phyloP scores from a whole-genome alignment of 495 filamentous ascomycete species.

The Xylaria intraflava region DNA sequence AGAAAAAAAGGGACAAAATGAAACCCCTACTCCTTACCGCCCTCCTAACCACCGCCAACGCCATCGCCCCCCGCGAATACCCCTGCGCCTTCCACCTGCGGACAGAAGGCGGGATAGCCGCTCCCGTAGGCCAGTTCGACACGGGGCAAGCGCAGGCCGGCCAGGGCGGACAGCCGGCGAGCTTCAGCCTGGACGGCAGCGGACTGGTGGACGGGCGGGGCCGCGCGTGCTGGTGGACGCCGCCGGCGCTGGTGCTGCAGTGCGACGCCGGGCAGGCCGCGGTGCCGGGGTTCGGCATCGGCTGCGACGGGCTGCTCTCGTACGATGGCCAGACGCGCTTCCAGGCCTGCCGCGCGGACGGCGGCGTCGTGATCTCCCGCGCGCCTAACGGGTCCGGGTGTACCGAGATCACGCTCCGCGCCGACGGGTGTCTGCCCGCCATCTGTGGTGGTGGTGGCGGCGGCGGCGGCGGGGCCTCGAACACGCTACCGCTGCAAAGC shows the following conservation, averaged over 20 bases:
- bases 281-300: slow-evolving; percentile 43
- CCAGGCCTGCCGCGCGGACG: slow-evolving; percentile 49
- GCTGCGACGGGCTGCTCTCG: slow-evolving; percentile 40
- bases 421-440: slow-evolving; percentile 42
- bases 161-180: slow-evolving; percentile 6
- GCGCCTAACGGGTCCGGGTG: slow-evolving; percentile 39
- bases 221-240: slow-evolving; percentile 28
- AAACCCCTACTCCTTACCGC: slow-evolving; percentile 18
- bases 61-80: slow-evolving; percentile 17
- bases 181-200: slow-evolving; percentile 19
- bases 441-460: background rate
- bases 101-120: slow-evolving; percentile 14
- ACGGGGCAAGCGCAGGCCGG: slow-evolving; percentile 16
- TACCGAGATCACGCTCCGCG: slow-evolving; percentile 39
- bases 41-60: slow-evolving; percentile 14
- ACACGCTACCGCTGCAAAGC: background rate
- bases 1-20: too few species aligned
- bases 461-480: background rate
- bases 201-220: slow-evolving; percentile 19
- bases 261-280: slow-evolving; percentile 51
- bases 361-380: slow-evolving; percentile 49
- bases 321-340: slow-evolving; percentile 42
- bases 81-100: slow-evolving; percentile 20
- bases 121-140: slow-evolving; percentile 20
- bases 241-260: slow-evolving; percentile 55